Base-by-base conservation (phyloP, 176 grass and related monocot species). In the Saccharum officinarum region DNA sequence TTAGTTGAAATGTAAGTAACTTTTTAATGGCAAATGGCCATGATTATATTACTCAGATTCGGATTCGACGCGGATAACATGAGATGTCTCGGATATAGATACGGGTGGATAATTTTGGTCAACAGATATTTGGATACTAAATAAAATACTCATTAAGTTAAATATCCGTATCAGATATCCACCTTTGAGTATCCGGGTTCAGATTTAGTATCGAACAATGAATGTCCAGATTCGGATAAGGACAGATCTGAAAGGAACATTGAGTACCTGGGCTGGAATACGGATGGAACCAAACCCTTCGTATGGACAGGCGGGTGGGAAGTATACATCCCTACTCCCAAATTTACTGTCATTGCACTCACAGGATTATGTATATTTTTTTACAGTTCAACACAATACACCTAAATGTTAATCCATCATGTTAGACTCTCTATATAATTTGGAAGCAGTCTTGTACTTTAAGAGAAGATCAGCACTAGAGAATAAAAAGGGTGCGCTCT, bases 371-470 rank as follows among this genome's bases (percentile, higher is more conserved):
- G 68, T 70, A 69, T 37, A 4, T 36, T 1, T n/a, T 70, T 70
- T n/a, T 70, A 70, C 9, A 70, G 68, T n/a, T 70, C 68, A 41
- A 23, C 68, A 70, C 9, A 23, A n/a, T 70, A 70, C 68, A n/a
- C 36, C 37, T 41, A 70, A 40, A 70, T 2, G 3, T 40, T n/a
- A 41, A 41, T 41, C 37, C 18, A 41, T 23, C 67, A 6, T 41
- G 1, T 6, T 70, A 70, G 36, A 40, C 18, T 8, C 8, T 39
- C 5, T 40, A n/a, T 40, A 38, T 70, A 40, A 39, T 41, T 41
- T 41, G 8, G 8, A 41, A 70, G 67, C 36, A 67, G 5, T 23
- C 3, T 70, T 41, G 36, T 42, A 71, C 20, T 71, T 13, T 41
- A 71, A 71, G 38, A 41, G 20, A 42, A 71, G 38, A 42, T 71